Evolutionary conservation across 108 stramenopile genomes (phyloP), one percentile per base, ranked within the genome.

Genomic region (Cyclotella baltica): DNA sequence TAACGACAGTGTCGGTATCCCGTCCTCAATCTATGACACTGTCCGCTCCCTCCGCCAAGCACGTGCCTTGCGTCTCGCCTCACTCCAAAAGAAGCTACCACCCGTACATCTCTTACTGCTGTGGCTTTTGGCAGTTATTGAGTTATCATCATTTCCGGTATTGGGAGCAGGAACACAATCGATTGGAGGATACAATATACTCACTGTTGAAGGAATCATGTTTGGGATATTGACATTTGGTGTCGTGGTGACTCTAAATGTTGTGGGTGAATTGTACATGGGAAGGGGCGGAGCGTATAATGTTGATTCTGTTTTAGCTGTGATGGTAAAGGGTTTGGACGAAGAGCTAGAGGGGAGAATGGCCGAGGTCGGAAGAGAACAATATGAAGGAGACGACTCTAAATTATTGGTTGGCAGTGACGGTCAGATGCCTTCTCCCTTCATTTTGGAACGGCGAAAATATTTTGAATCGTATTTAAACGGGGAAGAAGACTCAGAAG

Each of bases 281-380:
- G 89, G 87, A 0, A 83, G 86, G 10, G 96, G 93, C 8, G 96
- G 93, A 22, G 95, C 93, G 33, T 96, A 94, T 81, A 93, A 96
- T 75, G 96, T 94, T 13, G 93, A 94, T 64, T 74, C 76, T 10
- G 93, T 93, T 0, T 65, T 96, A 48, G 69, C 40, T 10, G 81
- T 86, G n/a, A 96, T 96, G 96, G 92, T 96, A 0, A 66, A 77
- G 29, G 96, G 96, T 0, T 79, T 96, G 57, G 92, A 93, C 56
- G 75, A 91, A 53, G 96, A 96, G 78, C 75, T 96, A 58, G 68
- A 92, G 33, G 91, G 72, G 16, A 77, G 96, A 10, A 81, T 87
- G 87, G 62, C 63, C 19, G 92, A 90, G 27, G 72, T 65, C n/a
- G n/a, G n/a, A n/a, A n/a, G n/a, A n/a, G n/a, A n/a, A n/a, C n/a